Evolutionary conservation across 306 rosid genomes (phyloP), one percentile per base, ranked within the genome.

Genomic region (Quercus suber): DNA sequence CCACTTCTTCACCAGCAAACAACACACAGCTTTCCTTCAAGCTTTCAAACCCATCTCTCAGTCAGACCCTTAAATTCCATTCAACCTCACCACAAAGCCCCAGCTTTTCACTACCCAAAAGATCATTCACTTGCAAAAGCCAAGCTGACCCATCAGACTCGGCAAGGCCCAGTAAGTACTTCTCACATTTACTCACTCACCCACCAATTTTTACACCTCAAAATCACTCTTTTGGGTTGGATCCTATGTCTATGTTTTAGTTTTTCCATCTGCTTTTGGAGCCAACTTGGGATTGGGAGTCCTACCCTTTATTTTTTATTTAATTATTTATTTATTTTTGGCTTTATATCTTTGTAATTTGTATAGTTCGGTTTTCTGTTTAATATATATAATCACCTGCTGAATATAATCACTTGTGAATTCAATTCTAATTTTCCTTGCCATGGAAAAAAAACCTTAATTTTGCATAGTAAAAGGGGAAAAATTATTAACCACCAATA

Each of bases 101-200:
- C 25, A 20, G 43, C 71, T 33, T 74, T 12, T 80, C 87, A 49
- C 12, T 78, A 0, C 60, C 83, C 43, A 73, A 13, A 55, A 84
- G 73, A 69, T 76, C 83, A 5, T 75, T 90, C 88, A 31, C 88
- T 73, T 86, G 85, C 37, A 83, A 71, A 68, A 90, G 84, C 81
- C 89, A 86, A 10, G 83, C 83, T 12, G 67, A 56, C 35, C 53
- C 78, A 18, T 60, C 84, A 25, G 87, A 81, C 25, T 74, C 88
- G 19, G 81, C 88, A 53, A n/a, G 55, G 57, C 52, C 65, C 43
- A 21, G 79, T 55, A 33, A 41, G 35, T 55, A 13, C 19, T 21
- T 81, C 53, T 49, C 53, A 49, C 53, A 49, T 49, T 49, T 49
- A 49, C 27, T 53, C 43, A 25, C 10, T 23, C 11, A 23, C 69